phyloP scores from a whole-genome alignment of 768 basidiomycete genomes.

The Coprinopsis cinerea region DNA sequence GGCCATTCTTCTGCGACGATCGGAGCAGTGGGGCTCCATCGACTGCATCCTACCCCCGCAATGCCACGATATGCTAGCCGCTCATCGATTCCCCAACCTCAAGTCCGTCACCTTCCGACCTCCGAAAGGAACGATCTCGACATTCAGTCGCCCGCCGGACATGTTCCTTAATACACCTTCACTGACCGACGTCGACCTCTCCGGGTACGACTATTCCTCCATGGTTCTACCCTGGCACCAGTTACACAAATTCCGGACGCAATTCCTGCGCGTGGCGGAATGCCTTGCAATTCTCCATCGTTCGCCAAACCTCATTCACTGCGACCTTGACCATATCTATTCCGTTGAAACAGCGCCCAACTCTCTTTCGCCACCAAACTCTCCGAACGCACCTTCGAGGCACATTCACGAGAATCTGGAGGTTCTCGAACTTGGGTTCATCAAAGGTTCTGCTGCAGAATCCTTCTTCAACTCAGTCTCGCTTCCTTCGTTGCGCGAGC shows the following conservation, averaged over 20 bases:
- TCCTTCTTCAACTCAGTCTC: slow-evolving; percentile 16
- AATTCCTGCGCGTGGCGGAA: slow-evolving; percentile 19
- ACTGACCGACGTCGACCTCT: slow-evolving; percentile 18
- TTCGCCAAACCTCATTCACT: slow-evolving; percentile 17
- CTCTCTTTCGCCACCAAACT: not conserved
- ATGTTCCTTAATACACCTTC: slow-evolving; percentile 17
- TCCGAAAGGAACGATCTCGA: slow-evolving; percentile 20
- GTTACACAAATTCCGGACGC: slow-evolving; percentile 17
- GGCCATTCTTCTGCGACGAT: slow-evolving; percentile 17
- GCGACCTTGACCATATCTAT: slow-evolving; percentile 19
- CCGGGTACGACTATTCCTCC: slow-evolving; percentile 20
- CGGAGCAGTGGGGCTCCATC: slow-evolving; percentile 18
- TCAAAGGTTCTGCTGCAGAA: slow-evolving; percentile 16
- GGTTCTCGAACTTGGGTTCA: slow-evolving; percentile 16
- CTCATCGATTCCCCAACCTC: slow-evolving; percentile 16
- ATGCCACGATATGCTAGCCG: slow-evolving; percentile 18
- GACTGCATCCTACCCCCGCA: slow-evolving; percentile 19
- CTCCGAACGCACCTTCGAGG: slow-evolving; percentile 1
- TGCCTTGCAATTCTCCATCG: slow-evolving; percentile 16
- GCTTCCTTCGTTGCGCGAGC: slow-evolving; percentile 16
- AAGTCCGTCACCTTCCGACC: slow-evolving; percentile 12
- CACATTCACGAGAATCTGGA: slow-evolving; percentile 13
- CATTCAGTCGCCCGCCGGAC: slow-evolving; percentile 20
- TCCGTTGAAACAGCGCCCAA: too few species aligned
- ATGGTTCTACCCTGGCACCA: slow-evolving; percentile 20